phyloP scores from a whole-genome alignment of 2,329 filamentous ascomycete genomes.

The Alternaria sp. region DNA sequence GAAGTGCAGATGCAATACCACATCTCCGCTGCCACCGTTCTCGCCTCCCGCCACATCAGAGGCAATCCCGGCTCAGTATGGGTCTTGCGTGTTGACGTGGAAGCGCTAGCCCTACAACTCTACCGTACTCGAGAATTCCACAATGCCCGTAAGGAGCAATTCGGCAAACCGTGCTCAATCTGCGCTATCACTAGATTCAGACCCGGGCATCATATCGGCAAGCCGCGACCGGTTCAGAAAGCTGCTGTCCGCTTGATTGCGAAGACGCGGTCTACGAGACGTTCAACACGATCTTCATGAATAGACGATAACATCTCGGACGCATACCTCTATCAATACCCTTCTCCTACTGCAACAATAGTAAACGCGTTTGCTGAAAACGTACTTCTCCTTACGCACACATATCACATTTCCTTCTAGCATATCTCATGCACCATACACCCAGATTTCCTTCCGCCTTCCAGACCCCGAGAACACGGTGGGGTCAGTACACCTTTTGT shows the following conservation, averaged over 20 bases:
- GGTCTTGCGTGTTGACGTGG: conserved; percentile 40
- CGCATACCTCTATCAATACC: neutral
- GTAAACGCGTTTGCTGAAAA: neutral
- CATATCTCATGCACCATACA: neutral
- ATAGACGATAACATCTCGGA: neutral
- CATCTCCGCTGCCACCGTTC: conserved; percentile 23
- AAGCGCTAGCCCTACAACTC: conserved; percentile 35
- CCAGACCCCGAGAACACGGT: neutral
- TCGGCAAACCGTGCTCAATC: conserved; percentile 31
- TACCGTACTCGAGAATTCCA: conserved; percentile 42
- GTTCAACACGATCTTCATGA: neutral
- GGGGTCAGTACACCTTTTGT: neutral
- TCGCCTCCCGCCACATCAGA: conserved; percentile 23
- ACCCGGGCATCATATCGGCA: neutral
- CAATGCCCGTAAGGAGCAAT: conserved; percentile 25
- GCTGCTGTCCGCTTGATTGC: neutral
- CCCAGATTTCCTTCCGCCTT: neutral
- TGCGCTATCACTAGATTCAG: conserved; percentile 27
- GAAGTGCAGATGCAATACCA: conserved; percentile 41
- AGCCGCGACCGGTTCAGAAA: neutral
- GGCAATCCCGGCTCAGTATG: conserved; percentile 23
- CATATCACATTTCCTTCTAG: neutral
- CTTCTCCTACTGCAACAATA: neutral
- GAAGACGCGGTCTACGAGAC: neutral
- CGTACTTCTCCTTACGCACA: neutral